Base-by-base conservation (phyloP, 768 basidiomycete species). In the Chalciporus chontae region DNA sequence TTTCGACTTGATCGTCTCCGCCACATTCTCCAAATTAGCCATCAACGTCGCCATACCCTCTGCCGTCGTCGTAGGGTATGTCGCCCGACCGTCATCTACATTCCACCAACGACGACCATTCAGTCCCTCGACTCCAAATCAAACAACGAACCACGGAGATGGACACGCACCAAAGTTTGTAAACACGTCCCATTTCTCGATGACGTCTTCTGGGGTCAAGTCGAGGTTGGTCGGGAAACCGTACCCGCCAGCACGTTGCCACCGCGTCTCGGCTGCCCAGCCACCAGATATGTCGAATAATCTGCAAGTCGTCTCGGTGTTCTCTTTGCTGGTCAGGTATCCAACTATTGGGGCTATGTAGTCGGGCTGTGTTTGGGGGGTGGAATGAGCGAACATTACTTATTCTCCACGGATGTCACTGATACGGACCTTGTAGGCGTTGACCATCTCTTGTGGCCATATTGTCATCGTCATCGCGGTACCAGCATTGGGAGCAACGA, bases 301-400 rank as follows among this genome's bases (percentile, higher is more conserved):
- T 5, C 74, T 71, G 8, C 90, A 89, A 11, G 85, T 80, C 8
- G 82, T 84, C 32, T 83, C 78, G 15, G 76, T 74, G 58, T 95
- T 94, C 47, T 84, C 87, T 68, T 84, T 80, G 63, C 90, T 92
- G 4, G 80, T 84, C 27, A 99, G 77, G 65, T 87, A 98, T 7
- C 93, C 94, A 23, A 96, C 93, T 40, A 98, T 64, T 9, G 96
- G 95, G 3, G 95, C 92, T 45, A 98, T 82, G 61, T 77, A 95
- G 60, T 96, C 92, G 37, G 95, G 93, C 84, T 89, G 58, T 19
- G n/a, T n/a, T n/a, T n/a, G 36, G 21, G 31, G 27, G 11, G 23
- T 15, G 19, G 17, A 7, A 2, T 57, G 3, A 52, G 34, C 13
- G 27, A 51, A 8, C 43, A n/a, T 19, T n/a, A 8, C 13, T 38